A percentile compares a stretch with the other conserved stretches of the same genome.
Conservation (phyloP, 306 rosid genomes). For the Inga laurina region DNA sequence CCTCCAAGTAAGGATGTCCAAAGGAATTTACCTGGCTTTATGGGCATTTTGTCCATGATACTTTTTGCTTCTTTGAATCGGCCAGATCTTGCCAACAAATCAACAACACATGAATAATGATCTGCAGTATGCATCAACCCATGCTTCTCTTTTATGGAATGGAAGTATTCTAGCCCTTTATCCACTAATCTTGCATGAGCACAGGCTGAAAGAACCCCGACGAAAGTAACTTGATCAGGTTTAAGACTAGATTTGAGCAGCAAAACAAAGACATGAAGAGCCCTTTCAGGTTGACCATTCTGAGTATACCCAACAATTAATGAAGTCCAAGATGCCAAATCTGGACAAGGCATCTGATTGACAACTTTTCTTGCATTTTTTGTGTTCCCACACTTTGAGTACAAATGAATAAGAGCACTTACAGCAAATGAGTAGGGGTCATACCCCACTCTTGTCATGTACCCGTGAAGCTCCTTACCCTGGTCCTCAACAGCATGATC, state of each 20-base stretch:
- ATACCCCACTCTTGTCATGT: slow-evolving; percentile 59
- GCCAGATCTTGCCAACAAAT: slow-evolving; percentile 68
- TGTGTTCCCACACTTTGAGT: slow-evolving; percentile 68
- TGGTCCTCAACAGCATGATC: slow-evolving; percentile 52
- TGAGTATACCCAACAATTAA: slow-evolving; percentile 70
- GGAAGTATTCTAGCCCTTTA: slow-evolving; percentile 62
- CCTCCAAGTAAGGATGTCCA: slow-evolving; percentile 79
- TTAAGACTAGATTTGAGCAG: slow-evolving; percentile 56
- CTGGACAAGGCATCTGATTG: slow-evolving; percentile 50
- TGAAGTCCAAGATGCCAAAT: slow-evolving; percentile 75
- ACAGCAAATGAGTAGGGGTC: slow-evolving; percentile 57
- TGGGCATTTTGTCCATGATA: slow-evolving; percentile 56
- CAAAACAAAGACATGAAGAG: slow-evolving; percentile 58
- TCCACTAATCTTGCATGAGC: slow-evolving; percentile 67
- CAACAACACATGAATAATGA: slow-evolving; percentile 72
- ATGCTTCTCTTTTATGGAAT: slow-evolving; percentile 57
- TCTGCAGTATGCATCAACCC: slow-evolving; percentile 56
- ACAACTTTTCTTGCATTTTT: slow-evolving; percentile 56
- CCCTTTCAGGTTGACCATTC: slow-evolving; percentile 57
- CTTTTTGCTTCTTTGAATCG: slow-evolving; percentile 58
- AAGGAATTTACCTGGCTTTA: slow-evolving; percentile 64
- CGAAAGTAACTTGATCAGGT: slow-evolving; percentile 65
- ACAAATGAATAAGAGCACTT: slow-evolving; percentile 68
- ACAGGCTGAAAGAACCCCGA: slow-evolving; percentile 75
- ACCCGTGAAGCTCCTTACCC: slow-evolving; percentile 67